phyloP scores from a whole-genome alignment of 805 yeast species.

The Cyberlindnera mississippiensis region DNA sequence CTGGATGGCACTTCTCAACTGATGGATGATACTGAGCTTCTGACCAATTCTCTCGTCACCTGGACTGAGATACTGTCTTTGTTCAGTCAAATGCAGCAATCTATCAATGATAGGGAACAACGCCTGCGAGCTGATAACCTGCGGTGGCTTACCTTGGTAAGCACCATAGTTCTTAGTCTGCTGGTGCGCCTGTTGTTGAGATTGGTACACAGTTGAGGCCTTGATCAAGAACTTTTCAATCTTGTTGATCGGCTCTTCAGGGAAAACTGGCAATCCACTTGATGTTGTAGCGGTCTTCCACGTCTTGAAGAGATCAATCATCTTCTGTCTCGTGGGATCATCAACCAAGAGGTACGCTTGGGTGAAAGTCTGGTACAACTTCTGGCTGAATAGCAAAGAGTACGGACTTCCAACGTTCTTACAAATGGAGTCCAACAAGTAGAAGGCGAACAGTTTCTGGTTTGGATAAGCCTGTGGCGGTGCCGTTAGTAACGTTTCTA shows the following conservation, averaged over 20 bases:
- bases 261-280: slow-evolving; percentile 69
- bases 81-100: slow-evolving; percentile 31
- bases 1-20: slow-evolving; percentile 33
- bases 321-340: slow-evolving; percentile 67
- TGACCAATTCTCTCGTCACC: slow-evolving; percentile 27
- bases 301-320: slow-evolving; percentile 76
- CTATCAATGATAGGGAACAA: slow-evolving; percentile 34
- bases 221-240: slow-evolving; percentile 70
- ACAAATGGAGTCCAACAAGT: slow-evolving; percentile 85
- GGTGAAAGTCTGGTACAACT: slow-evolving; percentile 65
- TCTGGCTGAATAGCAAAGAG: slow-evolving; percentile 68
- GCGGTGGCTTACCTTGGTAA: not conserved
- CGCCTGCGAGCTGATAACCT: slow-evolving; percentile 24
- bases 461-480: slow-evolving; percentile 57
- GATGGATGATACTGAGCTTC: slow-evolving; percentile 33
- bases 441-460: slow-evolving; percentile 80
- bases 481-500: slow-evolving; percentile 10
- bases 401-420: slow-evolving; percentile 90
- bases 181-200: slow-evolving; percentile 6
- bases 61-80: slow-evolving; percentile 30
- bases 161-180: not conserved
- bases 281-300: slow-evolving; percentile 73
- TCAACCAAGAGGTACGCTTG: slow-evolving; percentile 76
- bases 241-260: slow-evolving; percentile 59
- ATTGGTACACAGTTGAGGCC: slow-evolving; percentile 46